Conservation (phyloP, 2,329 filamentous ascomycete genomes). For the Amylocarpus encephaloides region DNA sequence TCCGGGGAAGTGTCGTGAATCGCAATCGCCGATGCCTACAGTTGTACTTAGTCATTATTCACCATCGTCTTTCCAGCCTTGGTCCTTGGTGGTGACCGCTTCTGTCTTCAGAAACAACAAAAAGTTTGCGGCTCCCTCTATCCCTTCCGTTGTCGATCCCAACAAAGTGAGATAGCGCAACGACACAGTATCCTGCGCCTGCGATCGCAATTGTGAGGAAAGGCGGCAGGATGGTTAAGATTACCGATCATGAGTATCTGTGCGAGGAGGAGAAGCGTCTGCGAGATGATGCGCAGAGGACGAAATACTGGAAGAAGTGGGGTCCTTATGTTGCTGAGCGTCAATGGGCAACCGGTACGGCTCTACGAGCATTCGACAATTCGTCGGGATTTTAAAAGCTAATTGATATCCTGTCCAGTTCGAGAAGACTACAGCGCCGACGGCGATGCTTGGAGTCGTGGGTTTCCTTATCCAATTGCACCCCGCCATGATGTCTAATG, state of each 20-base stretch:
- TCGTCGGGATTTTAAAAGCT: background rate
- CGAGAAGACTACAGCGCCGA: conserved; percentile 86
- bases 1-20: too few species aligned
- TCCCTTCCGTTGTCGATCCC: background rate
- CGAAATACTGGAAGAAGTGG: conserved; percentile 98
- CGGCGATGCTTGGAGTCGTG: conserved; percentile 94
- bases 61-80: too few species aligned
- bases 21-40: too few species aligned
- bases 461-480: conserved; percentile 35
- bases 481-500: conserved; percentile 21
- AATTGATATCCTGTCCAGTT: conserved; percentile 43
- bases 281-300: conserved; percentile 73
- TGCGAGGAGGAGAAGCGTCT: conserved; percentile 87
- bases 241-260: conserved; percentile 81
- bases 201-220: background rate
- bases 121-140: background rate
- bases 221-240: conserved; percentile 66
- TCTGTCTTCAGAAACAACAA: background rate
- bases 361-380: background rate
- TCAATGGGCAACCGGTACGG: conserved; percentile 85
- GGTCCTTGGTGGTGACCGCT: background rate
- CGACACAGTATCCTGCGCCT: background rate
- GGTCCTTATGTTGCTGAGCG: conserved; percentile 88
- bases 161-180: background rate
- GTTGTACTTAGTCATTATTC: too few species aligned